Percentiles rank a stretch among this genome's conserved stretches.
These are phyloP conservation scores for Skeletonema marinoi DNA, from an alignment of 108 stramenopile genomes.

Conservation along the genomic window DNA sequence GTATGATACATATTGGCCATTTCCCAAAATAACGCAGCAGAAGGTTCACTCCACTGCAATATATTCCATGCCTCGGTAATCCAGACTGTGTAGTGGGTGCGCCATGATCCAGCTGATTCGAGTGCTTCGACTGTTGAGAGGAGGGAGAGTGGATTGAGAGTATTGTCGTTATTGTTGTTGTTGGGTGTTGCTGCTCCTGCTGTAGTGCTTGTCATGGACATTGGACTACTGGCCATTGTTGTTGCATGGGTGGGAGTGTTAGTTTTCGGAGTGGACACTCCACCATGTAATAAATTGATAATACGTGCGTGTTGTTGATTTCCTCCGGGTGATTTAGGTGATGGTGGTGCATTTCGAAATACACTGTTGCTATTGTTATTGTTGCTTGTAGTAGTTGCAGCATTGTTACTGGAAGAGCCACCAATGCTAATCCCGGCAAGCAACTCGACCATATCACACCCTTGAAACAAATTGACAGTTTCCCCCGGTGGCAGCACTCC, in stretches of 20 bases:
- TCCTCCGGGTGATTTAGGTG: background rate
- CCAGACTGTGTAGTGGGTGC: conserved; percentile 86
- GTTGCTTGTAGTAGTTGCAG: background rate
- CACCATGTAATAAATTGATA: background rate
- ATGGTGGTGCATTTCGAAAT: background rate
- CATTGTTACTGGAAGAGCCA: background rate
- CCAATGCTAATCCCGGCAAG: background rate
- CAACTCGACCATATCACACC: conserved; percentile 1
- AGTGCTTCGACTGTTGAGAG: conserved; percentile 46
- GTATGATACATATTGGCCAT: conserved; percentile 95
- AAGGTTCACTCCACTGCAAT: conserved; percentile 87
- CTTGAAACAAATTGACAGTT: conserved; percentile 10
- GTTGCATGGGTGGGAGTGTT: conserved; percentile 19
- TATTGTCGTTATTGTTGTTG: conserved; percentile 29
- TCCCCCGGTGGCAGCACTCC: conserved; percentile 16
- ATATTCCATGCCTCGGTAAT: conserved; percentile 94
- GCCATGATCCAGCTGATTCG: conserved; percentile 34
- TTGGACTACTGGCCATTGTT: background rate
- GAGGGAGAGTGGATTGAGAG: conserved; percentile 18
- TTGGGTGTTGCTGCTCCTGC: no score
- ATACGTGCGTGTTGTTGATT: background rate
- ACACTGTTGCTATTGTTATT: background rate
- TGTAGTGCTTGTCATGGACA: background rate
- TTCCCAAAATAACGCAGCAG: conserved; percentile 94
- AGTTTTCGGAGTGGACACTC: conserved; percentile 16